Conservation (phyloP, 2,329 filamentous ascomycete species). For the Coniella vitis region DNA sequence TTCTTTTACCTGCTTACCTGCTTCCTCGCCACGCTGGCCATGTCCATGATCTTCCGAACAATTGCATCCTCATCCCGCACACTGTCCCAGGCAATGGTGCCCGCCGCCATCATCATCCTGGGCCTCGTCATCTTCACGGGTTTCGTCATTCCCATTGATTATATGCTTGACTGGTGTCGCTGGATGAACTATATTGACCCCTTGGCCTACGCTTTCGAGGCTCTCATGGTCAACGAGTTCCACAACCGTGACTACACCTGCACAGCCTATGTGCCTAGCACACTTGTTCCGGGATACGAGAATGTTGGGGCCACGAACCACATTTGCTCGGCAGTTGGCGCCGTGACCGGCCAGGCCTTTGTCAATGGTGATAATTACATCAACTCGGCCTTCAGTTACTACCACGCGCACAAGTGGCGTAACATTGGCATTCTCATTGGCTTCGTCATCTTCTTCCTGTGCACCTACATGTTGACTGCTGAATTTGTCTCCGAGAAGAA, state of each 20-base stretch:
- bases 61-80: conserved; percentile 72
- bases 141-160: conserved; percentile 56
- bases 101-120: conserved; percentile 54
- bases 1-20: conserved; percentile 80
- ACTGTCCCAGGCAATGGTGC: conserved; percentile 56
- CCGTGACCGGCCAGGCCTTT: conserved; percentile 40
- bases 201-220: conserved; percentile 73
- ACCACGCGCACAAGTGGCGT: conserved; percentile 55
- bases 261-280: conserved; percentile 37
- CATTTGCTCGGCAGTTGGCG: conserved; percentile 55
- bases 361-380: conserved; percentile 57
- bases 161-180: conserved; percentile 74
- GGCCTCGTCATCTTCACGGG: conserved; percentile 65
- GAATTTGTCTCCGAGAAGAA: conserved; percentile 61
- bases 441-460: conserved; percentile 56
- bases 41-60: conserved; percentile 82
- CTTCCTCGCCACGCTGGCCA: conserved; percentile 64
- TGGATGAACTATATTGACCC: conserved; percentile 83
- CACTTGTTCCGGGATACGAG: conserved; percentile 29
- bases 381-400: conserved; percentile 48
- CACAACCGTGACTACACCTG: conserved; percentile 53
- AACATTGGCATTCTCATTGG: conserved; percentile 64
- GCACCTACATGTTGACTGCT: conserved; percentile 55
- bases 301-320: conserved; percentile 32
- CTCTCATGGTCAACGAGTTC: conserved; percentile 81